Conservation (phyloP, 345 rosid species). For the sweet orange (Citrus sinensis) region DNA sequence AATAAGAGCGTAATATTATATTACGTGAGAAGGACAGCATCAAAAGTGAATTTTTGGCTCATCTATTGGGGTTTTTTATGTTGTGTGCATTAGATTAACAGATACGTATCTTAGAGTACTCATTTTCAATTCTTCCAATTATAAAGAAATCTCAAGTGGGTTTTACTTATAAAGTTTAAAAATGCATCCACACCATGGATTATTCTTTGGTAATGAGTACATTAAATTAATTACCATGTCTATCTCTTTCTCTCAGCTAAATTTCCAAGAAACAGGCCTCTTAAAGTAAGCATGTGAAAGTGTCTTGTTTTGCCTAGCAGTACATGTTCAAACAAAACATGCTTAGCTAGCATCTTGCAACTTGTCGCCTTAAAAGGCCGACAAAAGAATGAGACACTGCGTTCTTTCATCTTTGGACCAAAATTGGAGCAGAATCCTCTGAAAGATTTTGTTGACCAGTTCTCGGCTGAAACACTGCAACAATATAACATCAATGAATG, state of each 20-base stretch:
- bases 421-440: neutral
- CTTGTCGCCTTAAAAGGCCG: neutral
- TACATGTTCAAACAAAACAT: neutral
- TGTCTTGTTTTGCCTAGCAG: neutral
- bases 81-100: too few species aligned
- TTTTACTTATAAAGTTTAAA: too few species aligned
- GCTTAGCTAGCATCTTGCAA: neutral
- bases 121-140: too few species aligned
- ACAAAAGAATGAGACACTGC: neutral
- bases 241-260: too few species aligned
- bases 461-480: neutral
- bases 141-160: too few species aligned
- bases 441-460: neutral
- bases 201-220: too few species aligned
- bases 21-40: neutral
- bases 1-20: neutral
- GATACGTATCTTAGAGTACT: too few species aligned
- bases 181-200: too few species aligned
- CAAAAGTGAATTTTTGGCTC: slow-evolving; percentile 11
- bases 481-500: neutral
- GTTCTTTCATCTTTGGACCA: neutral
- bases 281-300: neutral
- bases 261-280: too few species aligned
- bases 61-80: neutral
- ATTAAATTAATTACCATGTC: too few species aligned